Evolutionary conservation across 1,284 basidiomycete genomes (phyloP), one percentile per base, ranked within the genome.

Genomic region (Meripilus lineatus): DNA sequence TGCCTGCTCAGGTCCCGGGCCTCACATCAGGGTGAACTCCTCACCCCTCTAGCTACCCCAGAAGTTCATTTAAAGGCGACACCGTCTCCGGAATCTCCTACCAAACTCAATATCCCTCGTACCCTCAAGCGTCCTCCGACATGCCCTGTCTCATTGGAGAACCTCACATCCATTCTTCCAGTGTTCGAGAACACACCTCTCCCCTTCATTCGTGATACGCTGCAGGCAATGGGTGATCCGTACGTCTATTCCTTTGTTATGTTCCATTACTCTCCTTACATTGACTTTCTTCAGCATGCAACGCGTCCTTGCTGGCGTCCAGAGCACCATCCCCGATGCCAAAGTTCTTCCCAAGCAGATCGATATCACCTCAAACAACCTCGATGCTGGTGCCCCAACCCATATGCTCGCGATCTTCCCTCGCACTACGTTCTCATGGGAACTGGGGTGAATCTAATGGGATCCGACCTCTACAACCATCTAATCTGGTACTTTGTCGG

Each of bases 381-480:
- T 30, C n/a, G 8, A 8, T 30, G 28, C 28, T 30, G 28, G n/a
- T n/a, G n/a, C n/a, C 55, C 78, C 79, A 13, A 76, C 77, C 0
- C 79, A 81, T 50, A 66, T 80, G 59, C 62, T 78, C 13, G 77
- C 75, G 8, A 66, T 81, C 22, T 70, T 70, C 49, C 60, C 65
- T 15, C 59, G 57, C 57, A 30, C 52, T 52, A 21, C 61, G n/a
- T n/a, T n/a, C n/a, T n/a, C n/a, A n/a, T n/a, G n/a, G n/a, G n/a
- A n/a, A n/a, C n/a, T n/a, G n/a, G n/a, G n/a, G n/a, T n/a, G n/a
- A n/a, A n/a, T n/a, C n/a, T n/a, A n/a, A n/a, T n/a, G n/a, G n/a
- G n/a, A n/a, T n/a, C n/a, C n/a, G n/a, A n/a, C n/a, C n/a, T n/a
- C n/a, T n/a, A n/a, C n/a, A n/a, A n/a, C n/a, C n/a, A n/a, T n/a